phyloP scores from a whole-genome alignment of 2,329 filamentous ascomycete species.

The Colletotrichum sp. region DNA sequence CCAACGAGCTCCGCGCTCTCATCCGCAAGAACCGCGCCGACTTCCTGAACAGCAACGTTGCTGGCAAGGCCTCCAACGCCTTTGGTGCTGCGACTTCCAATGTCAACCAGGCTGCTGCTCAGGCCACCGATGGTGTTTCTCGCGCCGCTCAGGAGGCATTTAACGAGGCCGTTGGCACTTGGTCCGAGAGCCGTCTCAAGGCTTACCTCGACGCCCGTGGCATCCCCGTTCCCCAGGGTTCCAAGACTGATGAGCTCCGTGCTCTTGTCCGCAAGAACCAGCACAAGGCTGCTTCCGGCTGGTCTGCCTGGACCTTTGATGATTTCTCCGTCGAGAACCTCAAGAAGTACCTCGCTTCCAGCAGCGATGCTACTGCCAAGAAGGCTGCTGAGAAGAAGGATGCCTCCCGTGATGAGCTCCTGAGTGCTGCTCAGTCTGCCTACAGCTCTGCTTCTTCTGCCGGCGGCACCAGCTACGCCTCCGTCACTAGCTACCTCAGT shows the following conservation, averaged over 20 bases:
- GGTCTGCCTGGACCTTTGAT: constrained; percentile 80
- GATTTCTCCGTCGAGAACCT: constrained; percentile 76
- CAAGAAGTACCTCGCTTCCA: constrained; percentile 58
- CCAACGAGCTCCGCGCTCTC: constrained; percentile 87
- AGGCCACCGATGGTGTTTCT: constrained; percentile 73
- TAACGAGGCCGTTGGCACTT: constrained; percentile 62
- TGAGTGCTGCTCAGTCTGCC: constrained; percentile 66
- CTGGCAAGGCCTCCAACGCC: constrained; percentile 61
- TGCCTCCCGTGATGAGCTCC: constrained; percentile 74
- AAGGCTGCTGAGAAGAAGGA: constrained; percentile 67
- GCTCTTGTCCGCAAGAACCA: constrained; percentile 76
- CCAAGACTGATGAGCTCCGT: constrained; percentile 75
- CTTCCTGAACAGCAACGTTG: constrained; percentile 69
- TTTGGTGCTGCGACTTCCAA: constrained; percentile 77
- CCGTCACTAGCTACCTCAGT: constrained; percentile 73
- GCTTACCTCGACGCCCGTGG: constrained; percentile 79
- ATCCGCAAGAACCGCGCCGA: constrained; percentile 85
- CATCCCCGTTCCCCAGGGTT: constrained; percentile 74
- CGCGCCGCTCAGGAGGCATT: constrained; percentile 71
- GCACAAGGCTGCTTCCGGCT: constrained; percentile 72
- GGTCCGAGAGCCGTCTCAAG: constrained; percentile 81
- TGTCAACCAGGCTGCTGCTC: constrained; percentile 77
- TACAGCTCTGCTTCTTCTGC: constrained; percentile 65
- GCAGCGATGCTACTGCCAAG: constrained; percentile 60
- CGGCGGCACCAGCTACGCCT: constrained; percentile 65